Conservation (phyloP, 2,329 filamentous ascomycete genomes). For the Colletotrichum destructivum region DNA sequence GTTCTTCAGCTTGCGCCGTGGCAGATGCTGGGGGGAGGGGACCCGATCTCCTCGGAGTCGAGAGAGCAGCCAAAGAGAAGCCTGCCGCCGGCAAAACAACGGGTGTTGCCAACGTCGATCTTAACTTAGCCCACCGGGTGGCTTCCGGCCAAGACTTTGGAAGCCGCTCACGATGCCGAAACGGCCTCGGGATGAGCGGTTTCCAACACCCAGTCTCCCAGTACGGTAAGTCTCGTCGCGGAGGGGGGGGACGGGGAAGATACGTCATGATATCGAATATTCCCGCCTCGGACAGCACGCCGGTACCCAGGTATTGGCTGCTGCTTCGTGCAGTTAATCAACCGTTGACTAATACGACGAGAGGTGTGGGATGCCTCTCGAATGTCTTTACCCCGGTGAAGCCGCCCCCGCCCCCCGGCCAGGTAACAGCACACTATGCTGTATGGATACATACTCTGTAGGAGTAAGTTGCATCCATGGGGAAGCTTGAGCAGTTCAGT, state of each 20-base stretch:
- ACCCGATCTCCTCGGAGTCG: background rate
- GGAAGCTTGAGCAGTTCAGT: conserved; percentile 11
- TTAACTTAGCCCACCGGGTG: conserved; percentile 5
- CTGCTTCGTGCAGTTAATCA: background rate
- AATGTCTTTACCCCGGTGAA: background rate
- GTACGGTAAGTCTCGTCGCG: background rate
- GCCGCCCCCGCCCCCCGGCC: no score
- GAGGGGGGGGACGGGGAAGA: background rate
- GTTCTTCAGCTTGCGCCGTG: conserved; percentile 23
- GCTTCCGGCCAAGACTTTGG: conserved; percentile 12
- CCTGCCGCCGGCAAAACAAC: conserved; percentile 34
- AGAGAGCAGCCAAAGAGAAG: background rate
- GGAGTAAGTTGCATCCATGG: conserved; percentile 7
- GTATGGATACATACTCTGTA: no score
- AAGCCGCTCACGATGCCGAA: background rate
- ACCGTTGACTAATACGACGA: background rate
- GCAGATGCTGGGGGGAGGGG: background rate
- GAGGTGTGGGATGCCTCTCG: conserved; percentile 21
- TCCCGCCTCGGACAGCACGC: conserved; percentile 22
- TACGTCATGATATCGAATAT: conserved; percentile 24
- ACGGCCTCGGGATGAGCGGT: background rate
- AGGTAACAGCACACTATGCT: conserved; percentile 1
- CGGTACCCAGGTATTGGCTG: background rate
- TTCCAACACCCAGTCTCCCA: background rate
- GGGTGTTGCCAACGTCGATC: conserved; percentile 12